A percentile compares a stretch with the other conserved stretches of the same genome.
phyloP scores from a whole-genome alignment of 257 asterid genomes.

The Asclepias syriaca region DNA sequence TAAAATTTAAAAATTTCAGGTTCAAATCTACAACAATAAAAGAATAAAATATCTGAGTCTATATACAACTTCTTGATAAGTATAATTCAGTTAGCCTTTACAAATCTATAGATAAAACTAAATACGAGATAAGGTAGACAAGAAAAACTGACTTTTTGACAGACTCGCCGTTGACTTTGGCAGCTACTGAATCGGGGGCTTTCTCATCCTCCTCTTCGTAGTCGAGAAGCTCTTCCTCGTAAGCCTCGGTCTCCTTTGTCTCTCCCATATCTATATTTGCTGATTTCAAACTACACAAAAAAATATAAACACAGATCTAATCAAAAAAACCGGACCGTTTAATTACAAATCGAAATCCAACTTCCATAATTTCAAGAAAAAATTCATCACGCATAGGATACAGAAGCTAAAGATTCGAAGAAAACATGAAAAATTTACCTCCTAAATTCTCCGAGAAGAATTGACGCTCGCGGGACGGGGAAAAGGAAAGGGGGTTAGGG shows the following conservation, averaged over 20 bases:
- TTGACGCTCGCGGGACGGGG: not conserved
- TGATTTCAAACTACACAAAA: not conserved
- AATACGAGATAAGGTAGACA: not conserved
- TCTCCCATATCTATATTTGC: conserved; percentile 51
- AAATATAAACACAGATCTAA: conserved; percentile 21
- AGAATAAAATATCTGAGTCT: too few species aligned
- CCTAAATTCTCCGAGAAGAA: conserved; percentile 8
- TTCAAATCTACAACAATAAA: too few species aligned
- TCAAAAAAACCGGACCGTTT: not conserved
- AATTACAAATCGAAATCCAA: not conserved
- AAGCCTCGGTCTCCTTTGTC: conserved; percentile 69
- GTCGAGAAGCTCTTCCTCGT: conserved; percentile 94
- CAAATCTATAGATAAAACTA: not conserved
- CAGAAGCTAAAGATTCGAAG: not conserved
- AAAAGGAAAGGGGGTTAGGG: conserved; percentile 14
- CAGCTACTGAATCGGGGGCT: conserved; percentile 51
- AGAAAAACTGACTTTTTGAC: conserved; percentile 56
- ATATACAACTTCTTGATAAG: too few species aligned
- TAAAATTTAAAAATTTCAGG: not conserved
- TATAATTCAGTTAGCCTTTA: too few species aligned
- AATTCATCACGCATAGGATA: not conserved
- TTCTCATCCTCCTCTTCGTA: conserved; percentile 94
- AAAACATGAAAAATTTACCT: conserved; percentile 14
- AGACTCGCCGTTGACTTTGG: conserved; percentile 81
- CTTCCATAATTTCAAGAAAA: not conserved